phyloP scores from a whole-genome alignment of 148 eudicot genomes.

The Rhododendron ovatum region DNA sequence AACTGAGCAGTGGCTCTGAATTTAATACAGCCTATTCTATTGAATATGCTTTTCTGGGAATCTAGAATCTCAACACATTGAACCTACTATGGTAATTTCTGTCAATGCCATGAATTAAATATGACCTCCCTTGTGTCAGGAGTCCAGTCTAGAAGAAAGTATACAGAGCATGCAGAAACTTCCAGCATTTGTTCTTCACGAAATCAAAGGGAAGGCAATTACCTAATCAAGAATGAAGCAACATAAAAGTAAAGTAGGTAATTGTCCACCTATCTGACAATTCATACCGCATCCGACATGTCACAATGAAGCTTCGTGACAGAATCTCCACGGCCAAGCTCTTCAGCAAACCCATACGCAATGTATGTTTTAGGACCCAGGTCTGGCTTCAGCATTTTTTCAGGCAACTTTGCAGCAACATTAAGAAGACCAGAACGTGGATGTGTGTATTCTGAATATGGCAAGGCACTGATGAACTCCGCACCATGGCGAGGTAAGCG shows the following conservation, averaged over 20 bases:
- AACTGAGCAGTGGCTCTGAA: too few species aligned
- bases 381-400: constrained; percentile 39
- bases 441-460: constrained; percentile 67
- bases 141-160: not conserved
- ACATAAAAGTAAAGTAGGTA: not conserved
- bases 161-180: not conserved
- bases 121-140: not conserved
- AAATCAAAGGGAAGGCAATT: not conserved
- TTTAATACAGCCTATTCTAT: not conserved
- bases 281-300: not conserved
- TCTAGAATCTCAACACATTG: not conserved
- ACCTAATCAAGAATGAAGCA: not conserved
- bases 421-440: constrained; percentile 47
- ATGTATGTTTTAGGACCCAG: constrained; percentile 71
- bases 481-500: constrained; percentile 59
- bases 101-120: not conserved
- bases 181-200: not conserved
- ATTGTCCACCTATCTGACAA: not conserved
- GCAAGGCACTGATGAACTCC: constrained; percentile 64
- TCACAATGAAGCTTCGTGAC: constrained; percentile 17
- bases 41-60: not conserved
- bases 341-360: constrained; percentile 62
- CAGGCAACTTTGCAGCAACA: constrained; percentile 48
- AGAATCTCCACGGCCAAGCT: constrained; percentile 75
- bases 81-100: not conserved